Percentiles rank a stretch among this genome's conserved stretches.
Conservation (phyloP, 2,329 filamentous ascomycete species). For the Rasamsonia emersonii region DNA sequence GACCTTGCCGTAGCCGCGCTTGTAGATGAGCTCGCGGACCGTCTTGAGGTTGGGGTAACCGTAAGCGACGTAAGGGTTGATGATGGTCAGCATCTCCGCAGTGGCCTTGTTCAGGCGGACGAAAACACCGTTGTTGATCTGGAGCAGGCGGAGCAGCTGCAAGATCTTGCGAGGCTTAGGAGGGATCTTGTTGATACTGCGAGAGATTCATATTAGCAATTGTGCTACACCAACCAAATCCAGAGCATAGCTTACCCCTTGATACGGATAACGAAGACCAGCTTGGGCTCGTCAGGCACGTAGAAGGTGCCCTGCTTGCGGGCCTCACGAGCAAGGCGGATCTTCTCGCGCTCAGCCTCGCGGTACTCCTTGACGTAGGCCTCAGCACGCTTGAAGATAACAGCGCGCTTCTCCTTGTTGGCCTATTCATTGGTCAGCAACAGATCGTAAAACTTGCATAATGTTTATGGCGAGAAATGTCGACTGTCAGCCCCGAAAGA, state of each 20-base stretch:
- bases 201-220: slow-evolving; percentile 7
- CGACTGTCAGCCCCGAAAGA: slow-evolving; percentile 64
- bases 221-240: neutral
- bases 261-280: slow-evolving; percentile 98
- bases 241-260: slow-evolving; percentile 62
- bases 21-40: slow-evolving; percentile 98
- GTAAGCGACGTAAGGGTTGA: slow-evolving; percentile 98
- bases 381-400: slow-evolving; percentile 99
- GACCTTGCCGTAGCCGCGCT: slow-evolving; percentile 98
- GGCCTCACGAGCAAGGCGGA: slow-evolving; percentile 80
- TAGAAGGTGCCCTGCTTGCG: slow-evolving; percentile 92
- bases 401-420: slow-evolving; percentile 96
- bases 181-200: slow-evolving; percentile 99
- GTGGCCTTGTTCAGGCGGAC: slow-evolving; percentile 97
- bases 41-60: slow-evolving; percentile 99
- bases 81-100: slow-evolving; percentile 91
- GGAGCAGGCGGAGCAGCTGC: slow-evolving; percentile 96
- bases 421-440: slow-evolving; percentile 49
- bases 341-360: slow-evolving; percentile 95
- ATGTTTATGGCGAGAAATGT: slow-evolving; percentile 9
- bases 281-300: slow-evolving; percentile 87
- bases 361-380: slow-evolving; percentile 99
- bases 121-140: slow-evolving; percentile 99
- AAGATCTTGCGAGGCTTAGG: slow-evolving; percentile 99
- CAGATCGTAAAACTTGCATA: slow-evolving; percentile 9